Percentiles rank a stretch among this genome's conserved stretches.
Conservation (phyloP, 2,329 filamentous ascomycete genomes). For the Neoscytalidium dimidiatum region DNA sequence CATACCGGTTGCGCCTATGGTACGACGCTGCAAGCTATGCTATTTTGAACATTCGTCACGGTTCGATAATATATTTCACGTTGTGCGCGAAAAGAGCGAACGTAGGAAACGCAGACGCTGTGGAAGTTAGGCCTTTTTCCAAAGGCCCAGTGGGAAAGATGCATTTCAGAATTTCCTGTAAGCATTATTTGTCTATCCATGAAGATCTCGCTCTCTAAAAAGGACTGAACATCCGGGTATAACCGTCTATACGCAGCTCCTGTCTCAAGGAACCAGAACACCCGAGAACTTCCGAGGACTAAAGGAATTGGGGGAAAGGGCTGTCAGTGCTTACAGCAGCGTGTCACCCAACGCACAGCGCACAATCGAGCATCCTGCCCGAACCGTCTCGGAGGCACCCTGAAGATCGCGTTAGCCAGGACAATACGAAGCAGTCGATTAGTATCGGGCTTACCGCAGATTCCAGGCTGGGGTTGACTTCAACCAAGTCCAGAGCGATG, state of each 20-base stretch:
- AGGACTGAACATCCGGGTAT: conserved; percentile 7
- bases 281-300: conserved; percentile 12
- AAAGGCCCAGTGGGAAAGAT: not conserved
- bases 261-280: not conserved
- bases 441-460: conserved; percentile 12
- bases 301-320: conserved; percentile 4
- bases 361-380: conserved; percentile 88
- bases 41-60: not conserved
- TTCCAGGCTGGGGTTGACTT: conserved; percentile 54
- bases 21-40: not conserved
- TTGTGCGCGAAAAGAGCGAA: not conserved
- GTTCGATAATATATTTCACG: not conserved
- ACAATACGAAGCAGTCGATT: not conserved
- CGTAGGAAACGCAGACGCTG: not conserved
- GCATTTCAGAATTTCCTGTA: conserved; percentile 8
- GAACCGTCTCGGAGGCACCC: conserved; percentile 81
- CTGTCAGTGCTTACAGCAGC: conserved; percentile 61
- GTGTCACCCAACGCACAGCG: conserved; percentile 91
- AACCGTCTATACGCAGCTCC: conserved; percentile 6
- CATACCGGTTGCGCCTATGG: conserved; percentile 10
- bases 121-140: not conserved
- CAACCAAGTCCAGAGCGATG: conserved; percentile 60
- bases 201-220: not conserved
- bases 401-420: conserved; percentile 35
- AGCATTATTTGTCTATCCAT: conserved; percentile 15